These are phyloP conservation scores for Alloteropsis semialata DNA, from an alignment of 176 grass and related monocot genomes.

Conservation along the genomic window DNA sequence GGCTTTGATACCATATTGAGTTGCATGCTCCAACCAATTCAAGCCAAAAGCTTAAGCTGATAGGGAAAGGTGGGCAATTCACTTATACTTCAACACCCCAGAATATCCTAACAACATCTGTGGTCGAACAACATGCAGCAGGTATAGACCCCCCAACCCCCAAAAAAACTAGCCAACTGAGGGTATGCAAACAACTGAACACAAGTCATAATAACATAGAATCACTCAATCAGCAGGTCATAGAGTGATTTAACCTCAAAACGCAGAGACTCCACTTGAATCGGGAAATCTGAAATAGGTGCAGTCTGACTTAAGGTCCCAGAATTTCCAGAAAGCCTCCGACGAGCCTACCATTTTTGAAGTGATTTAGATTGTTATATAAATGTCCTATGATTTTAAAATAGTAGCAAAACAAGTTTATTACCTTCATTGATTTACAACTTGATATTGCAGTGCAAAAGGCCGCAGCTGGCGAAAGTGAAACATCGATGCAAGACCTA, in stretches of 20 bases:
- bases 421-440: constrained; percentile 53
- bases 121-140: too few species aligned
- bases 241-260: constrained; percentile 66
- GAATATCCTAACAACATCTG: background rate
- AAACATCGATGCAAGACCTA: constrained; percentile 25
- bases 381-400: constrained; percentile 9
- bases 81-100: too few species aligned
- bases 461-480: constrained; percentile 31
- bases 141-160: too few species aligned
- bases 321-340: constrained; percentile 35
- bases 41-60: too few species aligned
- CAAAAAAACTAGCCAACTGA: too few species aligned
- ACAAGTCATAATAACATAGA: background rate
- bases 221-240: background rate
- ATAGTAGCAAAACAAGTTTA: background rate
- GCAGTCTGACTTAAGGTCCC: constrained; percentile 25
- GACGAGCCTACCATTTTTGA: constrained; percentile 36
- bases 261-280: constrained; percentile 67
- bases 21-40: too few species aligned
- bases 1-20: too few species aligned
- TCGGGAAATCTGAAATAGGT: constrained; percentile 43
- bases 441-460: constrained; percentile 39
- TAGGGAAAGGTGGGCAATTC: too few species aligned
- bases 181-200: background rate
- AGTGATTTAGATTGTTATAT: background rate